Percentiles rank a stretch among this genome's conserved stretches.
phyloP scores from a whole-genome alignment of 1,139 yeast species.

The Kodamaea alishanica region DNA sequence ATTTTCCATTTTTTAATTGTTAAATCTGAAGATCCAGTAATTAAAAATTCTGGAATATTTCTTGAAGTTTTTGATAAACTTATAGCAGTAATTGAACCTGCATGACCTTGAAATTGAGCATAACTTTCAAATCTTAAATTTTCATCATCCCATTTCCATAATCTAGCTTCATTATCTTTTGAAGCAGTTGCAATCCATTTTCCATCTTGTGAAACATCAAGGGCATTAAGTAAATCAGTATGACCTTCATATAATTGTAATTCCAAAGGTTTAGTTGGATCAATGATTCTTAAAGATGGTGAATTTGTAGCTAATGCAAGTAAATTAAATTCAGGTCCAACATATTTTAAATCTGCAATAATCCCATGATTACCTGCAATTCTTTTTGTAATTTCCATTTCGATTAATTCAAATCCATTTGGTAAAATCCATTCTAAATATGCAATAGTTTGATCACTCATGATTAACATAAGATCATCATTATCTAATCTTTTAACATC shows the following conservation, averaged over 20 bases:
- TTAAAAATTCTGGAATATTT: conserved; percentile 62
- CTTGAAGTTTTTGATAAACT: conserved; percentile 62
- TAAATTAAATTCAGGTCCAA: conserved; percentile 55
- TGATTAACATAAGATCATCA: conserved; percentile 38
- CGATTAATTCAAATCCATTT: conserved; percentile 19
- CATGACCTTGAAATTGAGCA: conserved; percentile 77
- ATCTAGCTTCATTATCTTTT: conserved; percentile 80
- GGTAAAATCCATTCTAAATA: conserved; percentile 34
- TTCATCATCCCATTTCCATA: conserved; percentile 65
- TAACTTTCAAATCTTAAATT: conserved; percentile 45
- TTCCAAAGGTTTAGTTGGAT: conserved; percentile 55
- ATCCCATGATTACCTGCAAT: conserved; percentile 96
- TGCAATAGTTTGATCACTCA: conserved; percentile 81
- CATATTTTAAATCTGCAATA: conserved; percentile 79
- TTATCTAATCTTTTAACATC: conserved; percentile 45
- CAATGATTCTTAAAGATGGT: conserved; percentile 77
- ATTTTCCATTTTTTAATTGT: conserved; percentile 89
- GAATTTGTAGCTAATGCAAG: conserved; percentile 92
- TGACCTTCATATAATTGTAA: conserved; percentile 74
- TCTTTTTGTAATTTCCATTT: conserved; percentile 45
- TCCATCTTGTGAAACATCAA: conserved; percentile 79
- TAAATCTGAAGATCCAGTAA: conserved; percentile 86
- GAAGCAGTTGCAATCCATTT: conserved; percentile 88
- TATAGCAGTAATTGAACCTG: conserved; percentile 81
- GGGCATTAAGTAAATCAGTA: conserved; percentile 73